Evolutionary conservation across 108 stramenopile genomes (phyloP), one percentile per base, ranked within the genome.

Genomic region (Skeletonema marinoi): DNA sequence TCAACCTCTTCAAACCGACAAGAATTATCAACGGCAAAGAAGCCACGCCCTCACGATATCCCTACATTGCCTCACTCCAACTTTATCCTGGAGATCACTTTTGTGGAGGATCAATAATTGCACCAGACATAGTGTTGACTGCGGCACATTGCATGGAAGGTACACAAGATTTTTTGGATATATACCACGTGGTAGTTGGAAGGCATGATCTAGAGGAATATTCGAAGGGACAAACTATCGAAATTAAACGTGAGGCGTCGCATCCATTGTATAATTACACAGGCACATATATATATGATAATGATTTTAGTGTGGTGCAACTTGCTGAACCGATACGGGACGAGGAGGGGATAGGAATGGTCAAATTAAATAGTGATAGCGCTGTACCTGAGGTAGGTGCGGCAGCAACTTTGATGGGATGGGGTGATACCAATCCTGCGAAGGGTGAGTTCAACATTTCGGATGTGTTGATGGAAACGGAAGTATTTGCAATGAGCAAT

Each of bases 91-190:
- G 87, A 16, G 41, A 38, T 7, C 77, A 78, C 46, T 58, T 74
- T 32, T 92, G 92, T 66, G 92, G 89, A 8, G 92, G 92, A 29
- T 63, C 85, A 0, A 42, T 92, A 6, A 65, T 90, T 7, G 87
- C 89, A 1, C 75, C 77, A 0, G 89, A 90, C 64, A 71, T 88
- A 1, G 72, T 90, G 0, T 14, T 90, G 60, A 86, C 89, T 10
- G 89, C 89, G 21, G 83, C 83, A 16, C 82, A 92, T 89, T 88
- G 92, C 76, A 64, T n/a, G n/a, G n/a, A 73, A 50, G 75, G 62
- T 10, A 68, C 59, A 36, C 17, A 46, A 32, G 46, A 31, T n/a
- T n/a, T n/a, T 41, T 31, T 66, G 3, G 68, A 42, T n/a, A 65
- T 36, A 1, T 78, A 68, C 60, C 61, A 60, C 35, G 86, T 74